Evolutionary conservation across 192 early-diverging fungal genomes (phyloP).

Genomic region (Gigaspora rosea): DNA sequence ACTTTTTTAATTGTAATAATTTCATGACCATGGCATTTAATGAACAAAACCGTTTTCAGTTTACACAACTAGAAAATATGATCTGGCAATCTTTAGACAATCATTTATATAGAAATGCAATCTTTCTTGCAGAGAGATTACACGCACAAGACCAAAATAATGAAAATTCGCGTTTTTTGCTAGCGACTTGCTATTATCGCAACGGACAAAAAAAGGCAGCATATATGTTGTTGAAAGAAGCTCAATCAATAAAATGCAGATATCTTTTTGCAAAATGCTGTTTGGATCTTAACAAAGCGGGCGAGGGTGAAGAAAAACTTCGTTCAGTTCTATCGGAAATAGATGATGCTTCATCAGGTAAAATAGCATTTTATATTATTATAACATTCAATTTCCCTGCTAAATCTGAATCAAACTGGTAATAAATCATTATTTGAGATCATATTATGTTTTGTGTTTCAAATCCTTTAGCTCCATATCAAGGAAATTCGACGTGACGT

Average conservation of each 20-base stretch:
- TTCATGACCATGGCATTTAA: not conserved
- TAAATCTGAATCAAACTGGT: too few species aligned
- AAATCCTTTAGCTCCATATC: too few species aligned
- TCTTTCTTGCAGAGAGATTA: conserved; percentile 47
- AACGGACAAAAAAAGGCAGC: conserved; percentile 39
- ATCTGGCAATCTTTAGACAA: conserved; percentile 46
- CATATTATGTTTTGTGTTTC: too few species aligned
- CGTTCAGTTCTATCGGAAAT: not conserved
- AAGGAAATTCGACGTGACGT: too few species aligned
- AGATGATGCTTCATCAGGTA: conserved; percentile 12
- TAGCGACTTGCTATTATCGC: conserved; percentile 46
- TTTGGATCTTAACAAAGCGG: conserved; percentile 40
- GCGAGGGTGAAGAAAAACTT: conserved; percentile 38
- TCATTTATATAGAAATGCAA: conserved; percentile 43
- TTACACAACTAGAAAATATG: conserved; percentile 33
- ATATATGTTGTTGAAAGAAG: conserved; percentile 35
- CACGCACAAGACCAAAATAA: conserved; percentile 32
- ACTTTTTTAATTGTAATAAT: not conserved
- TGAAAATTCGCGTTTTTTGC: conserved; percentile 37
- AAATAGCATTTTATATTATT: conserved; percentile 16
- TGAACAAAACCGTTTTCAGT: not conserved
- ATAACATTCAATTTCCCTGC: not conserved
- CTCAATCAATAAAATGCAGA: conserved; percentile 31
- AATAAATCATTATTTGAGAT: too few species aligned
- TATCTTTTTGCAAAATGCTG: conserved; percentile 51